phyloP scores from a whole-genome alignment of 2,329 filamentous ascomycete species.

The Fusarium bactridioides region DNA sequence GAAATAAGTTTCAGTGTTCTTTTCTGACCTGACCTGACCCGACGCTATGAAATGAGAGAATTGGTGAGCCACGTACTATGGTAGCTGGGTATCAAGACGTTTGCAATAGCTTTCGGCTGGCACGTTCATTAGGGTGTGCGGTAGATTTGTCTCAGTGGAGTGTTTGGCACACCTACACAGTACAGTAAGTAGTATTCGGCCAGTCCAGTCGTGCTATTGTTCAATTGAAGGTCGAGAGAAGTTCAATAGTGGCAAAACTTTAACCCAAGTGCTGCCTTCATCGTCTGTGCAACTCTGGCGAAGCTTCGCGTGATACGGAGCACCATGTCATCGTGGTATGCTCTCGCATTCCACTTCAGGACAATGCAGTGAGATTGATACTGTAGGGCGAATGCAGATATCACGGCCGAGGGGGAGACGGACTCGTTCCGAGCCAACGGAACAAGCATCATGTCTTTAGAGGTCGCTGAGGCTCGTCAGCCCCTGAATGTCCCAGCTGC shows the following conservation, averaged over 20 bases:
- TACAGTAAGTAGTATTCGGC: background rate
- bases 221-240: background rate
- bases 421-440: conserved; percentile 16
- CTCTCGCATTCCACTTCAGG: background rate
- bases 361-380: conserved; percentile 3
- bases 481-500: conserved; percentile 23
- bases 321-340: conserved; percentile 4
- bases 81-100: background rate
- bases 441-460: conserved; percentile 1
- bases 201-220: conserved; percentile 1
- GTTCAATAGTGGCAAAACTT: background rate
- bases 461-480: conserved; percentile 20
- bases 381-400: conserved; percentile 1
- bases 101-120: conserved; percentile 15
- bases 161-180: conserved; percentile 11
- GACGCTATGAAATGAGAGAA: background rate
- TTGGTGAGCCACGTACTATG: background rate
- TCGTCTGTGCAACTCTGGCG: conserved; percentile 1
- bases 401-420: conserved; percentile 5
- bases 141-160: conserved; percentile 8
- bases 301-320: background rate
- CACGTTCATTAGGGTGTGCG: conserved; percentile 22
- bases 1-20: background rate
- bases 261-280: background rate
- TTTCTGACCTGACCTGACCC: background rate